Evolutionary conservation across 2,329 filamentous ascomycete genomes (phyloP).

Genomic region (Alternaria brassicae): DNA sequence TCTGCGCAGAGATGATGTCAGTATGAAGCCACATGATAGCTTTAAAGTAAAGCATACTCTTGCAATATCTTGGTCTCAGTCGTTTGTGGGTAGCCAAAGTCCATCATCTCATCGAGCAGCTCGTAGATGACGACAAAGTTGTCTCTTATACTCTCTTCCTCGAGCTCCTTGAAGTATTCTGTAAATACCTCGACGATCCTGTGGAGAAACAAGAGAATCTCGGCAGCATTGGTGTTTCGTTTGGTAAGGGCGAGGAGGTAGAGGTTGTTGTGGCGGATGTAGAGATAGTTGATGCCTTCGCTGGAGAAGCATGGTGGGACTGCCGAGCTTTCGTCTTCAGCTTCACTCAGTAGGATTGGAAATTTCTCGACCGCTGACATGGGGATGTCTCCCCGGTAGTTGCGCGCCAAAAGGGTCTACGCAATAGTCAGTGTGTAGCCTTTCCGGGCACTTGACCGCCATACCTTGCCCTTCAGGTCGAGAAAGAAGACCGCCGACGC

Average conservation of each 20-base stretch:
- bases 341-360: conserved; percentile 92
- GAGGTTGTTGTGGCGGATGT: conserved; percentile 98
- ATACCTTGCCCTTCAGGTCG: conserved; percentile 98
- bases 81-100: conserved; percentile 98
- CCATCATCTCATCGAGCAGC: conserved; percentile 99
- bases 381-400: conserved; percentile 97
- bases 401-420: conserved; percentile 95
- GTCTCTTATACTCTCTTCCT: conserved; percentile 98
- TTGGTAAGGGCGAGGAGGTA: conserved; percentile 98
- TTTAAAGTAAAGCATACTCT: conserved; percentile 62
- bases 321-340: conserved; percentile 97
- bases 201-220: conserved; percentile 97
- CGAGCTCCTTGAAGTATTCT: conserved; percentile 98
- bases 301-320: conserved; percentile 98
- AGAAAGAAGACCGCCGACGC: conserved; percentile 98
- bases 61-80: conserved; percentile 98
- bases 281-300: conserved; percentile 99
- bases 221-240: conserved; percentile 97
- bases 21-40: not conserved
- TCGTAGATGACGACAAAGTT: conserved; percentile 99
- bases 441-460: conserved; percentile 38
- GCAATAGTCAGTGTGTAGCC: conserved; percentile 37
- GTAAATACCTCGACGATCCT: conserved; percentile 99
- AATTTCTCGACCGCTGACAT: conserved; percentile 99
- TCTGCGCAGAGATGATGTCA: conserved; percentile 43